Conservation (phyloP, 2,329 filamentous ascomycete species). For the Scytalidium sp. region DNA sequence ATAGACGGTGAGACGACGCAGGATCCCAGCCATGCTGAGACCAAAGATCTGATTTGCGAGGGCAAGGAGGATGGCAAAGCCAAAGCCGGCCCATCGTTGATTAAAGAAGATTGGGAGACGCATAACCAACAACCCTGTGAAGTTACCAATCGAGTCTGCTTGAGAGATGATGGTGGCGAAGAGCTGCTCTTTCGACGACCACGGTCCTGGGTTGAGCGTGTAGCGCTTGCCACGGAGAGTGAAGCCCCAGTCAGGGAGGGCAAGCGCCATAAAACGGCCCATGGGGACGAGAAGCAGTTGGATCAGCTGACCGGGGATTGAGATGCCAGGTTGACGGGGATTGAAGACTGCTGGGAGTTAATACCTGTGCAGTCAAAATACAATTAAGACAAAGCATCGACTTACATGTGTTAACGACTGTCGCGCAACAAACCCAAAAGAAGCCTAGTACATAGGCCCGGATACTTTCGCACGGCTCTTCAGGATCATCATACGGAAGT, state of each 20-base stretch:
- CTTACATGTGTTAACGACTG: conserved; percentile 12
- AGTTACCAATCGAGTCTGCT: conserved; percentile 15
- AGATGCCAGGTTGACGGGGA: conserved; percentile 9
- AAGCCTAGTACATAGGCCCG: conserved; percentile 26
- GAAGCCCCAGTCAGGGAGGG: conserved; percentile 50
- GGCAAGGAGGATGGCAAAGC: conserved; percentile 28
- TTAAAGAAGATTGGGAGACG: conserved; percentile 30
- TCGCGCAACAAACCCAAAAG: conserved; percentile 20
- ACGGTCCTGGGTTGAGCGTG: conserved; percentile 39
- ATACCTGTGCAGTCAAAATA: no score
- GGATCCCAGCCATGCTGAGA: conserved; percentile 30
- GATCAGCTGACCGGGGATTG: conserved; percentile 6
- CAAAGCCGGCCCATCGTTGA: conserved; percentile 28
- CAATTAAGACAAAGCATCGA: no score
- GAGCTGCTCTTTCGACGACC: conserved; percentile 41
- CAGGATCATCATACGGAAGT: conserved; percentile 24
- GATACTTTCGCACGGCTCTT: conserved; percentile 26
- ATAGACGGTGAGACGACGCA: conserved; percentile 33
- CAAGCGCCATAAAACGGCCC: conserved; percentile 7
- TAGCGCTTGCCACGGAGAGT: conserved; percentile 36
- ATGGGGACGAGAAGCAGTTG: conserved; percentile 11
- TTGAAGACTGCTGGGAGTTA: no score
- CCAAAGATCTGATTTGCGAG: conserved; percentile 32
- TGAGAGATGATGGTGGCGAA: conserved; percentile 34
- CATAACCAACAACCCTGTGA: conserved; percentile 17